Base-by-base conservation (phyloP, 768 basidiomycete species). In the Erythrobasidium yunnanense region DNA sequence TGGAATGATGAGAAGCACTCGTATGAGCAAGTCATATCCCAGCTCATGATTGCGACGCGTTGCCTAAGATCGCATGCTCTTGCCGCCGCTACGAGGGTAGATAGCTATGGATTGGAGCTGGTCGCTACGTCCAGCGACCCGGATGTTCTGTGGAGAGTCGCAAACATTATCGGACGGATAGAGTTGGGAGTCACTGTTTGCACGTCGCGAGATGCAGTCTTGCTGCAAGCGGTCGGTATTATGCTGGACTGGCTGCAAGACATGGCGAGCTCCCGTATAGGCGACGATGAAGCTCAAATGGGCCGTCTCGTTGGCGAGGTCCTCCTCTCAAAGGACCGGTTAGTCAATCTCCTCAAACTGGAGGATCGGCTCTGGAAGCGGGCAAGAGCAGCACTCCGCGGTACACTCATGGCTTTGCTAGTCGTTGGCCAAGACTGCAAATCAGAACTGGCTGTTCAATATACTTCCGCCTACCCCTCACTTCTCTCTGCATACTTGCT, bases 1-100 rank as follows among this genome's bases (percentile, higher is more conserved):
- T 96, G 91, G 91, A 91, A 92, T 77, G 92, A 95, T 76, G 95
- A 99, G 76, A 93, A 92, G 71, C 95, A 96, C 76, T 90, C 89
- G 0, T 87, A 86, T 71, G 85, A 86, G 55, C 90, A 97, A 73
- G 85, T 95, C 58, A 85, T 86, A 68, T 81, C 83, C 67, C 65
- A 68, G 32, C 81, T 90, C 45, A 77, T 88, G 4, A 79, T 80
- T 65, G 86, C 86, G 49, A 81, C 79, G 0, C 77, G 75, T 18
- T 80, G 81, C 22, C 76, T 83, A 7, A 76, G 77, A 22, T 83
- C 83, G 38, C 84, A 86, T 29, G 86, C 87, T 0, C 71, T 77
- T 0, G 80, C 78, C 0, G 76, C 84, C 38, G 83, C 82, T 0
- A 79, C 82, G 50, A 77, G 80, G 38, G 81, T 90, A 56, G 90